A percentile compares a stretch with the other conserved stretches of the same genome.
These are phyloP conservation scores for Ocimum tenuiflorum DNA, from an alignment of 257 asterid species.

Conservation along the genomic window DNA sequence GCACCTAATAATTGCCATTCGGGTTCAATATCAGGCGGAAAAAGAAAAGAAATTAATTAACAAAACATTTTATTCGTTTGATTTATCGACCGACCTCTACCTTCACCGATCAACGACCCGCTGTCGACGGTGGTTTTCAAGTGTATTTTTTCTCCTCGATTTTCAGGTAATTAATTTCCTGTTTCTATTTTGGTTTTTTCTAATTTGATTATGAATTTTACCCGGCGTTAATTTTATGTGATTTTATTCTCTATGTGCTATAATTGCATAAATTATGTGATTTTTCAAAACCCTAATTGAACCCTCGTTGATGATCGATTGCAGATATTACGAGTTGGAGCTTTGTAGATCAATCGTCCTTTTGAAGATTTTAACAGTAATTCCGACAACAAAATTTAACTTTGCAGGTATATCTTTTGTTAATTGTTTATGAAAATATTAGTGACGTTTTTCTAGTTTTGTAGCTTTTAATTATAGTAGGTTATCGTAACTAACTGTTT, in stretches of 20 bases:
- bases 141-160: not conserved
- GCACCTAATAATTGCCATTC: constrained; percentile 16
- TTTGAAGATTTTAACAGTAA: constrained; percentile 28
- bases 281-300: constrained; percentile 65
- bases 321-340: constrained; percentile 35
- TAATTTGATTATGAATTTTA: constrained; percentile 5
- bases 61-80: constrained; percentile 19
- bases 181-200: not conserved
- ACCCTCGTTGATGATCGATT: constrained; percentile 42
- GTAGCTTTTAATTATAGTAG: constrained; percentile 24
- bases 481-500: constrained; percentile 20
- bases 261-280: constrained; percentile 1
- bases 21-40: constrained; percentile 34
- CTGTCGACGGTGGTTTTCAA: constrained; percentile 26
- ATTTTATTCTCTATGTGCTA: not conserved
- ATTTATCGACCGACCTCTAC: constrained; percentile 48
- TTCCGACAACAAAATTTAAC: constrained; percentile 19
- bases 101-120: constrained; percentile 36
- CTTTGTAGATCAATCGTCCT: constrained; percentile 49
- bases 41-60: constrained; percentile 11
- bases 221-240: constrained; percentile 17
- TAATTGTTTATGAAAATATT: constrained; percentile 13
- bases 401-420: constrained; percentile 25
- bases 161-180: constrained; percentile 19
- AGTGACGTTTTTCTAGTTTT: constrained; percentile 18